phyloP scores from a whole-genome alignment of 345 rosid genomes.

The Iberis pinnata region DNA sequence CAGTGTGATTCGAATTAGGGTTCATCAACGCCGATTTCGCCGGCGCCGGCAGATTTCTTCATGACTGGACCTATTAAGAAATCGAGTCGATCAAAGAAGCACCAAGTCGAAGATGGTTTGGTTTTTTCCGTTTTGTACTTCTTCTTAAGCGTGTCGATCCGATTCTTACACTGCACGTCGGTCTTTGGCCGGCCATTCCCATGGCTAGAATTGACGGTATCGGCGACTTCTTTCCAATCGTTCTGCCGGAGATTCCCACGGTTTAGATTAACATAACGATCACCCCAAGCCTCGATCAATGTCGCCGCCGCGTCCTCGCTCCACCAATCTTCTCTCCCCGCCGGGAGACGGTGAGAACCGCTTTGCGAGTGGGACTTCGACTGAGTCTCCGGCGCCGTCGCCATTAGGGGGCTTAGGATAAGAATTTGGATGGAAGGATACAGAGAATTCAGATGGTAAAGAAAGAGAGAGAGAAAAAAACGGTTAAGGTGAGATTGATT shows the following conservation, averaged over 20 bases:
- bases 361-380: conserved; percentile 22
- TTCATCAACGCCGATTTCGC: not conserved
- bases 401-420: conserved; percentile 22
- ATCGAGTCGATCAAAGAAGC: conserved; percentile 7
- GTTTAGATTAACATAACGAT: conserved; percentile 62
- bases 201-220: conserved; percentile 50
- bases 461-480: not conserved
- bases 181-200: conserved; percentile 45
- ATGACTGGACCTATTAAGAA: conserved; percentile 1
- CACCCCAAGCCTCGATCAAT: conserved; percentile 82
- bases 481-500: conserved; percentile 21
- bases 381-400: conserved; percentile 24
- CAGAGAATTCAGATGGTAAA: conserved; percentile 17
- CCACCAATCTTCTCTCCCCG: conserved; percentile 92
- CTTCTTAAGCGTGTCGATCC: conserved; percentile 55
- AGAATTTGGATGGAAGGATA: conserved; percentile 10
- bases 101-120: not conserved
- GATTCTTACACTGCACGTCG: conserved; percentile 68
- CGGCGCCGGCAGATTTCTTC: not conserved
- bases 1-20: not conserved
- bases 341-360: conserved; percentile 25
- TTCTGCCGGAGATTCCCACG: conserved; percentile 76
- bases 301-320: conserved; percentile 68
- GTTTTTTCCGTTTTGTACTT: conserved; percentile 13
- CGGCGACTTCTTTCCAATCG: conserved; percentile 79